phyloP scores from a whole-genome alignment of 768 basidiomycete genomes.

The Agrocybe chaxingu region DNA sequence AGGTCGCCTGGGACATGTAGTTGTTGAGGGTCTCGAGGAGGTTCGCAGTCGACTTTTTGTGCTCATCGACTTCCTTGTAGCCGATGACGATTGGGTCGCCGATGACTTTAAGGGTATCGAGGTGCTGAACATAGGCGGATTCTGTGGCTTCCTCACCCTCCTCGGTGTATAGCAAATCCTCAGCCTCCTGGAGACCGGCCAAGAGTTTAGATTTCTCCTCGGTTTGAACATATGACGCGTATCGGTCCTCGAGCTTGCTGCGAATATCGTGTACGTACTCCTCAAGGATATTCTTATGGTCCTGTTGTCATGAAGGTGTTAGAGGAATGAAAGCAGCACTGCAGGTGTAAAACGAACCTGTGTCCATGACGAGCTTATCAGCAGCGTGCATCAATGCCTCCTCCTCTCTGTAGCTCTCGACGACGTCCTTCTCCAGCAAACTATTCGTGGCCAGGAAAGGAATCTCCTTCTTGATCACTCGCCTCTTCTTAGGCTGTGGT shows the following conservation, averaged over 20 bases:
- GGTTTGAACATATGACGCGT: slow-evolving; percentile 68
- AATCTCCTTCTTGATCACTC: slow-evolving; percentile 77
- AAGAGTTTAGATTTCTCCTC: slow-evolving; percentile 80
- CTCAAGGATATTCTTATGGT: slow-evolving; percentile 97
- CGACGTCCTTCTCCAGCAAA: slow-evolving; percentile 57
- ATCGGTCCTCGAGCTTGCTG: slow-evolving; percentile 87
- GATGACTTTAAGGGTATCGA: slow-evolving; percentile 79
- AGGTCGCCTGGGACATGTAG: slow-evolving; percentile 82
- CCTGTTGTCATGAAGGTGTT: slow-evolving; percentile 40
- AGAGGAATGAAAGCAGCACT: background rate
- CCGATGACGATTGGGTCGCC: slow-evolving; percentile 87
- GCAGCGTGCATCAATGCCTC: slow-evolving; percentile 87
- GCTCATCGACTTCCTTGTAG: slow-evolving; percentile 79
- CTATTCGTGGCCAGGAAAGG: slow-evolving; percentile 64
- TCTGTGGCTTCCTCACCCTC: slow-evolving; percentile 96
- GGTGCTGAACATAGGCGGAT: slow-evolving; percentile 84
- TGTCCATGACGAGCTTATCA: slow-evolving; percentile 97
- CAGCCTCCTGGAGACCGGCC: slow-evolving; percentile 67
- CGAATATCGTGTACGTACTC: slow-evolving; percentile 98
- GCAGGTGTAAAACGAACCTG: slow-evolving; percentile 56
- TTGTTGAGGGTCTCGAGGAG: slow-evolving; percentile 87
- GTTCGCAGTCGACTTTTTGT: slow-evolving; percentile 64
- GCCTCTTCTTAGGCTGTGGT: slow-evolving; percentile 78
- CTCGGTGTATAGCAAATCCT: slow-evolving; percentile 97
- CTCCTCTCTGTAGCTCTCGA: slow-evolving; percentile 71